Percentiles rank a stretch among this genome's conserved stretches.
These are phyloP conservation scores for Aspergillus homomorphus DNA, from an alignment of 495 filamentous ascomycete genomes.

Conservation along the genomic window DNA sequence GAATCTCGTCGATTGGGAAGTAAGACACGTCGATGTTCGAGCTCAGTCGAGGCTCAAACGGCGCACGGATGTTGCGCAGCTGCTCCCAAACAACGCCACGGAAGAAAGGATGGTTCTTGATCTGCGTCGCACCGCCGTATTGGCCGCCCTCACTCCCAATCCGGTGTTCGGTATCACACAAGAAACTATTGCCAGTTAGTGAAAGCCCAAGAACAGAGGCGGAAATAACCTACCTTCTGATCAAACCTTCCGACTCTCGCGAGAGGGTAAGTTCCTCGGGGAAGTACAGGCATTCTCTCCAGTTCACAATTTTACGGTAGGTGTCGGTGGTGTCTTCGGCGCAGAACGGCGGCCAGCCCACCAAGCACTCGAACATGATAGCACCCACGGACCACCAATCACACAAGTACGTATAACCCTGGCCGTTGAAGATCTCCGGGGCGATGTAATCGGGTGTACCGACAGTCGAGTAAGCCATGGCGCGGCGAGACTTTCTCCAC, in stretches of 20 bases:
- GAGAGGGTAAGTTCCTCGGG: constrained; percentile 88
- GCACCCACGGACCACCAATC: constrained; percentile 99
- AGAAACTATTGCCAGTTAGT: constrained; percentile 58
- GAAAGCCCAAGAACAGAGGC: background rate
- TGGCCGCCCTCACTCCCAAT: constrained; percentile 65
- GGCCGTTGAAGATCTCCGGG: constrained; percentile 94
- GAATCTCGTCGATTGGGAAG: constrained; percentile 97
- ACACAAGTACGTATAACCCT: constrained; percentile 92
- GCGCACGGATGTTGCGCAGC: constrained; percentile 85
- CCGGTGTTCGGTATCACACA: constrained; percentile 87
- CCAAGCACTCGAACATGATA: constrained; percentile 99
- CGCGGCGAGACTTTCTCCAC: constrained; percentile 90
- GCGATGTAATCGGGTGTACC: constrained; percentile 99
- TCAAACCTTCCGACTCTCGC: constrained; percentile 81
- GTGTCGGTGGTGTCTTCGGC: constrained; percentile 96
- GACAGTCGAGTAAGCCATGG: constrained; percentile 97
- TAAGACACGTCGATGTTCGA: constrained; percentile 96
- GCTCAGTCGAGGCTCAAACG: constrained; percentile 88
- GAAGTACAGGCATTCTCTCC: constrained; percentile 93
- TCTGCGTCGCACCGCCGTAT: constrained; percentile 75
- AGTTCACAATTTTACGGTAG: constrained; percentile 99
- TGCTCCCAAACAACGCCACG: constrained; percentile 90
- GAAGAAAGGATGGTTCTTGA: constrained; percentile 95
- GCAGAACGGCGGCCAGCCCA: constrained; percentile 99
- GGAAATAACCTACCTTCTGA: constrained; percentile 62